phyloP scores from a whole-genome alignment of 441 rosid genomes.

The Jatropha podagrica region DNA sequence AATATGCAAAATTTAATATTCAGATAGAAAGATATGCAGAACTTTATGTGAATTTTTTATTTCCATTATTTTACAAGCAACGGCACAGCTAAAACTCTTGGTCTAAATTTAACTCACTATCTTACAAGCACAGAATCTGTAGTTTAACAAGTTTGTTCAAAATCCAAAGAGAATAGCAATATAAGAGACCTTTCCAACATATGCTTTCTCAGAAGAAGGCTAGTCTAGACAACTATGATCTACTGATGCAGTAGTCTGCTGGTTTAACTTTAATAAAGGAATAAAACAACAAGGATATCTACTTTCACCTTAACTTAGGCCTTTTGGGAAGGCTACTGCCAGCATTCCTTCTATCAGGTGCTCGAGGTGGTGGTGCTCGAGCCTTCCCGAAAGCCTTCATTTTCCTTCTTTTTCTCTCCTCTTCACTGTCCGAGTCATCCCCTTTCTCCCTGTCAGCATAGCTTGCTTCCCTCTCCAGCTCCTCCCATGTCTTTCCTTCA shows the following conservation, averaged over 20 bases:
- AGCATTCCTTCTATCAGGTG: conserved; percentile 38
- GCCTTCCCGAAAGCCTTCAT: conserved; percentile 65
- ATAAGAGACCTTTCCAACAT: neutral
- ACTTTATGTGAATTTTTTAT: neutral
- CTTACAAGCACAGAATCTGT: neutral
- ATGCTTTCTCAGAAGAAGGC: conserved; percentile 8
- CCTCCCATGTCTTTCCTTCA: conserved; percentile 95
- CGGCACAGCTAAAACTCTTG: neutral
- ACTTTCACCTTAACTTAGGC: conserved; percentile 40
- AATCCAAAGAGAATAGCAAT: conserved; percentile 2
- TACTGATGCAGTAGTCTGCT: conserved; percentile 8
- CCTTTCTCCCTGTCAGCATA: conserved; percentile 90
- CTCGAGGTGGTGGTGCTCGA: conserved; percentile 30
- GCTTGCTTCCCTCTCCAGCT: conserved; percentile 89
- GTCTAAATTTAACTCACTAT: neutral
- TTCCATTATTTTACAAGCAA: conserved; percentile 12
- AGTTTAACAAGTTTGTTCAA: neutral
- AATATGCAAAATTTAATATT: neutral
- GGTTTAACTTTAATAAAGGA: conserved; percentile 6
- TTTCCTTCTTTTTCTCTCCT: conserved; percentile 84
- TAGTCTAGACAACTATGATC: conserved; percentile 7
- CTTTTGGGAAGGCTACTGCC: conserved; percentile 47
- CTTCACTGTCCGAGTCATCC: conserved; percentile 82
- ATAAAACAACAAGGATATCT: neutral
- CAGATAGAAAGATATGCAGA: neutral